Evolutionary conservation across 1,284 basidiomycete genomes (phyloP).

Genomic region (Rhodofomes roseus): DNA sequence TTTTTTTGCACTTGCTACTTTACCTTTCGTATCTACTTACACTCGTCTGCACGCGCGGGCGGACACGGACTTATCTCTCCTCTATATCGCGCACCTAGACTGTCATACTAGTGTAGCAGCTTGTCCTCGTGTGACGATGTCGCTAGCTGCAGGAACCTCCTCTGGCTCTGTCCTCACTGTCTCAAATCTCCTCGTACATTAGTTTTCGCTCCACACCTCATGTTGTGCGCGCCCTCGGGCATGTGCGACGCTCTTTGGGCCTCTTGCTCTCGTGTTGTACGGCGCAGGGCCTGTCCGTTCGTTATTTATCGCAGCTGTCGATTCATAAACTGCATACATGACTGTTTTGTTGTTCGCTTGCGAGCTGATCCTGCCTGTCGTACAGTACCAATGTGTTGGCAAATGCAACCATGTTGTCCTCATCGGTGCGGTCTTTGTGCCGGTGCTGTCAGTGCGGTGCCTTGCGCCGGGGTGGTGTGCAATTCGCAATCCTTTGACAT

Average conservation of each 20-base stretch:
- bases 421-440: no score
- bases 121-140: background rate
- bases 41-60: background rate
- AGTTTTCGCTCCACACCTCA: background rate
- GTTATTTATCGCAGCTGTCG: background rate
- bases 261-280: background rate
- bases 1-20: background rate
- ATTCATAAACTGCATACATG: background rate
- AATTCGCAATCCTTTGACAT: no score
- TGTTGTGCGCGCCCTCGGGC: background rate
- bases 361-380: no score
- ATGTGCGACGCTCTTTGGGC: background rate
- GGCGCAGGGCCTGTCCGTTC: background rate
- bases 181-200: background rate
- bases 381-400: no score
- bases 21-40: background rate
- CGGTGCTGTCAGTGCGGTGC: no score
- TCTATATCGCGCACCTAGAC: background rate
- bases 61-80: background rate
- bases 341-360: no score
- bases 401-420: no score
- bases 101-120: conserved; percentile 2
- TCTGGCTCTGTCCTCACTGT: background rate
- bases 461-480: no score
- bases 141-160: background rate